Evolutionary conservation across 2,329 filamentous ascomycete genomes (phyloP).

Genomic region (Colletotrichum falcatum): DNA sequence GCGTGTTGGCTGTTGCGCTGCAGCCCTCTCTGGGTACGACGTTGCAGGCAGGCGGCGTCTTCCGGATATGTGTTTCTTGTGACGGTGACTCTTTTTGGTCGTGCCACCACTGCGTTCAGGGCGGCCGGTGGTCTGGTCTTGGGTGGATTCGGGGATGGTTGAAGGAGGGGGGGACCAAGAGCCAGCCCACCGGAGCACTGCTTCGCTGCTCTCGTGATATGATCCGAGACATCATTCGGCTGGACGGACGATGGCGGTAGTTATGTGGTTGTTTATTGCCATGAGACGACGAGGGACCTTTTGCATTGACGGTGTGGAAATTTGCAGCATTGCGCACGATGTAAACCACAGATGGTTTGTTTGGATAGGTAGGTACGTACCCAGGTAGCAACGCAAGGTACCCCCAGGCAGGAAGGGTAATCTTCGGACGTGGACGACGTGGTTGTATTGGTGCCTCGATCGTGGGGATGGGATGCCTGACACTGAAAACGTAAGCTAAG

Average conservation of each 20-base stretch:
- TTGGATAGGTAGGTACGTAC: background rate
- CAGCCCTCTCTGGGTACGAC: slow-evolving; percentile 20
- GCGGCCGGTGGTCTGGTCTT: background rate
- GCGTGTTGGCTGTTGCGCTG: slow-evolving; percentile 4
- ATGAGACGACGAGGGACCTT: slow-evolving; percentile 3
- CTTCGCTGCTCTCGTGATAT: background rate
- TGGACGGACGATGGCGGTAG: background rate
- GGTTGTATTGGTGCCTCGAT: background rate
- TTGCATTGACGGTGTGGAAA: slow-evolving; percentile 39
- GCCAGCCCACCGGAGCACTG: background rate
- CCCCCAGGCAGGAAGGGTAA: no score
- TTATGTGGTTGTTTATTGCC: background rate
- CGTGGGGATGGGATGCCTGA: background rate
- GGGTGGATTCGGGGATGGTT: background rate
- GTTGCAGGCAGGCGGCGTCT: slow-evolving; percentile 33
- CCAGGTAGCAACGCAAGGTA: no score
- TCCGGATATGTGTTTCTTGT: slow-evolving; percentile 1
- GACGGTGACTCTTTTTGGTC: background rate
- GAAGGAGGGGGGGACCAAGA: background rate
- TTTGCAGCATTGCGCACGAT: slow-evolving; percentile 22
- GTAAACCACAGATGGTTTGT: background rate
- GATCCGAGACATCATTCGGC: background rate
- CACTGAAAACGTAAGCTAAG: background rate
- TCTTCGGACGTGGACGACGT: background rate
- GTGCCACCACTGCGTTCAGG: background rate